A percentile compares a stretch with the other conserved stretches of the same genome.
Conservation (phyloP, 2,329 filamentous ascomycete genomes). For the Colletotrichum orbiculare region DNA sequence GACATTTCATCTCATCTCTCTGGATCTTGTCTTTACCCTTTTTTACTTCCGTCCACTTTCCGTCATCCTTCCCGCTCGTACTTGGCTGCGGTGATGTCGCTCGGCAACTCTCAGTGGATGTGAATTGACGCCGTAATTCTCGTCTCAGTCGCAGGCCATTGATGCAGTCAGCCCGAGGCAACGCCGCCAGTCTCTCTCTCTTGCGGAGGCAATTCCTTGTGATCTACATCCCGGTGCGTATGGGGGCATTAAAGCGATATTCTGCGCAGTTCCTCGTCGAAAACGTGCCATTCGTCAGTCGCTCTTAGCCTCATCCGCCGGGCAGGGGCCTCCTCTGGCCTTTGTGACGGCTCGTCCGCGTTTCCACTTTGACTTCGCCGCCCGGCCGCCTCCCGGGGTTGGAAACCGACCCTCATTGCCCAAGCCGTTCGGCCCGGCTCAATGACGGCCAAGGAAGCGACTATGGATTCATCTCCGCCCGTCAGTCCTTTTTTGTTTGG, state of each 20-base stretch:
- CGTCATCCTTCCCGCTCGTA: conserved; percentile 19
- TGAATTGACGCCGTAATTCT: conserved; percentile 11
- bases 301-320: background rate
- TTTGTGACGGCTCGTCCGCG: conserved; percentile 10
- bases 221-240: background rate
- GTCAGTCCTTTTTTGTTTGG: background rate
- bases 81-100: background rate
- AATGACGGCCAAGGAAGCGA: conserved; percentile 17
- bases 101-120: conserved; percentile 3
- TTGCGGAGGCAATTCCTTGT: conserved; percentile 9
- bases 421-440: conserved; percentile 26
- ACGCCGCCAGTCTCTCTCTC: conserved; percentile 14
- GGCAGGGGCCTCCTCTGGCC: conserved; percentile 24
- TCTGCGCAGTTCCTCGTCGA: background rate
- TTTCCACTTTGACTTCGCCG: background rate
- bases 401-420: background rate
- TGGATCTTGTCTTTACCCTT: too few species aligned
- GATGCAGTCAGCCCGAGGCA: conserved; percentile 26
- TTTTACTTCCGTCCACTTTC: conserved; percentile 9
- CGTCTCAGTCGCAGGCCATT: conserved; percentile 12
- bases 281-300: conserved; percentile 4
- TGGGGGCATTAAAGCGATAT: too few species aligned
- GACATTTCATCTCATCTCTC: conserved; percentile 33
- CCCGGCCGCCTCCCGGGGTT: conserved; percentile 11
- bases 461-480: conserved; percentile 4